These are phyloP conservation scores for Athelia psychrophila DNA, from an alignment of 1,284 basidiomycete genomes.

Conservation along the genomic window DNA sequence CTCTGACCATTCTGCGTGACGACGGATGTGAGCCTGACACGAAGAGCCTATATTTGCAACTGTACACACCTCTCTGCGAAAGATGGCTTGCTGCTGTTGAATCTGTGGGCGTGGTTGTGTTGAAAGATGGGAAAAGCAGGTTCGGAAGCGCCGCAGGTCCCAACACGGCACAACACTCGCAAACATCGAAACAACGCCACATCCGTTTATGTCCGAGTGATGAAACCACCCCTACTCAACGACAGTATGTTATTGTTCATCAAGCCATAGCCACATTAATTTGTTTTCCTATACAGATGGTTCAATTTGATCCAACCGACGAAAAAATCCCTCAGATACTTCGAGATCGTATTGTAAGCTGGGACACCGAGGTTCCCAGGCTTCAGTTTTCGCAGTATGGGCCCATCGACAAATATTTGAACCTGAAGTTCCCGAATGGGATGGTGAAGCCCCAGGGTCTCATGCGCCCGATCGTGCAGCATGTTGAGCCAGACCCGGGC, in stretches of 20 bases:
- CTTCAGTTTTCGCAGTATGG: neutral
- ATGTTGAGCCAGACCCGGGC: neutral
- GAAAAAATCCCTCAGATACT: neutral
- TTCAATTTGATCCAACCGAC: neutral
- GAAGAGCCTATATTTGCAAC: neutral
- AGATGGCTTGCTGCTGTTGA: neutral
- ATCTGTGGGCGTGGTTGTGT: neutral
- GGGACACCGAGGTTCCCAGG: neutral
- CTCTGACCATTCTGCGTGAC: neutral
- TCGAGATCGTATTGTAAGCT: neutral
- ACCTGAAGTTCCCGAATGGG: neutral
- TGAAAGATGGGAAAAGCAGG: neutral
- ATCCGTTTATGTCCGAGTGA: too few relatives aligned
- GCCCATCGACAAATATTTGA: neutral
- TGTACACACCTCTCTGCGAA: neutral
- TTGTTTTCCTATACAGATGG: neutral
- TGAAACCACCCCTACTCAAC: too few relatives aligned
- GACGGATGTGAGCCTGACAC: neutral
- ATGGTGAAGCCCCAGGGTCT: neutral
- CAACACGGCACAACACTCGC: too few relatives aligned
- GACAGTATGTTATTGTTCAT: too few relatives aligned
- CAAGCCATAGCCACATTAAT: too few relatives aligned
- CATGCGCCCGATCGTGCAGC: neutral
- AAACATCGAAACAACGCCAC: too few relatives aligned
- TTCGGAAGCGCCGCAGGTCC: neutral